Conservation (phyloP, 2,329 filamentous ascomycete species). For the Fusarium udum region DNA sequence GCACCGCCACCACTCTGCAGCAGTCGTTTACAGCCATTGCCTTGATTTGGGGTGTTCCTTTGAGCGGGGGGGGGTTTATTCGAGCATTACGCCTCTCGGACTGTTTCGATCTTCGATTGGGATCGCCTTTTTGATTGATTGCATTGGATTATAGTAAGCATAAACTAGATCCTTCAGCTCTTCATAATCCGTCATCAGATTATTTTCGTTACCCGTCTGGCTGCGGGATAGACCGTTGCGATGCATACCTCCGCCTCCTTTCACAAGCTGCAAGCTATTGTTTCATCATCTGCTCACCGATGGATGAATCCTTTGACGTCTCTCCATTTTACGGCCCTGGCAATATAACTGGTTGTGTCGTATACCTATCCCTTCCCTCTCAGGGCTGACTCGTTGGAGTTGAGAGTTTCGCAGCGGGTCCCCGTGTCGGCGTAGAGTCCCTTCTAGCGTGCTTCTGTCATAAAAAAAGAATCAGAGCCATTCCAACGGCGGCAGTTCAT, state of each 20-base stretch:
- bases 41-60: neutral
- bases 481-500: constrained; percentile 30
- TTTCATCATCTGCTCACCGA: constrained; percentile 8
- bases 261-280: neutral
- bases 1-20: constrained; percentile 16
- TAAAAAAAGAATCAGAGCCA: constrained; percentile 16
- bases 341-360: constrained; percentile 10
- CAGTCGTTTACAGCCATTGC: neutral
- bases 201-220: neutral
- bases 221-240: constrained; percentile 4
- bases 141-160: neutral
- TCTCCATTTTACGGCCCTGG: neutral
- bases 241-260: neutral
- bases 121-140: neutral
- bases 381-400: constrained; percentile 13
- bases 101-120: neutral
- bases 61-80: neutral
- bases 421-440: neutral
- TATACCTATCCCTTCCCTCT: neutral
- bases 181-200: neutral
- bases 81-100: neutral
- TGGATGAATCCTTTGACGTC: neutral
- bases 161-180: constrained; percentile 4
- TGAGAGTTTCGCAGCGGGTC: constrained; percentile 5
- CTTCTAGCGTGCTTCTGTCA: constrained; percentile 26